These are phyloP conservation scores for Ophiocytium majus DNA, from an alignment of 352 stramenopile species.

Conservation along the genomic window DNA sequence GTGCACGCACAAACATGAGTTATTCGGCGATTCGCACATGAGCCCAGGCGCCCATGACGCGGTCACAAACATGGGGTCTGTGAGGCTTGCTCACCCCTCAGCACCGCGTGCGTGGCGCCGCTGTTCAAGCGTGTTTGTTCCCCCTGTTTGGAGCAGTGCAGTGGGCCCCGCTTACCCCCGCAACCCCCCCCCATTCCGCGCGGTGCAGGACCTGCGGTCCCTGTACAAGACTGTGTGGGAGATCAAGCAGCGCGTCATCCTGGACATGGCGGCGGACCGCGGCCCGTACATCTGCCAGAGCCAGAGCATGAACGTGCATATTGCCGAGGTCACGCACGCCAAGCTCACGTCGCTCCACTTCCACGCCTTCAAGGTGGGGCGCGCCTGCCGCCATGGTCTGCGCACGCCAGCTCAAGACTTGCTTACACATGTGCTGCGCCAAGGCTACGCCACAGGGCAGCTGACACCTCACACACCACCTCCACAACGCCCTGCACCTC, in stretches of 20 bases:
- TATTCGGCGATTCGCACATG: too few relatives aligned
- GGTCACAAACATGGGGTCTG: too few relatives aligned
- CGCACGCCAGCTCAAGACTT: not conserved
- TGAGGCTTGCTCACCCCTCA: too few relatives aligned
- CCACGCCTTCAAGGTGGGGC: constrained; percentile 98
- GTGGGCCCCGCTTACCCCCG: too few relatives aligned
- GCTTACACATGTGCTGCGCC: not conserved
- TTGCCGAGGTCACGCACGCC: constrained; percentile 81
- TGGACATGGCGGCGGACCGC: constrained; percentile 92
- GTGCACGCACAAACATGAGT: too few relatives aligned
- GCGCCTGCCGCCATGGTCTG: constrained; percentile 62
- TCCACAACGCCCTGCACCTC: not conserved
- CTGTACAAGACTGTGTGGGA: constrained; percentile 99
- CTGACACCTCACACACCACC: too few relatives aligned
- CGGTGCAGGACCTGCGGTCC: constrained; percentile 65
- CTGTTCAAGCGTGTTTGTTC: too few relatives aligned
- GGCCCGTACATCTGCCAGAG: constrained; percentile 97
- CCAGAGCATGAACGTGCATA: constrained; percentile 97
- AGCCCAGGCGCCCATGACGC: too few relatives aligned
- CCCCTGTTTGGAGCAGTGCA: too few relatives aligned
- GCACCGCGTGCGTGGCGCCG: too few relatives aligned
- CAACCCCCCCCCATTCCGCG: not conserved
- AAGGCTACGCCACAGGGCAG: not conserved
- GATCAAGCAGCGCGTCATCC: constrained; percentile 94
- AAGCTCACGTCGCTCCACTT: constrained; percentile 90